Conservation (phyloP, 257 asterid genomes). For the Scutellaria minor region DNA sequence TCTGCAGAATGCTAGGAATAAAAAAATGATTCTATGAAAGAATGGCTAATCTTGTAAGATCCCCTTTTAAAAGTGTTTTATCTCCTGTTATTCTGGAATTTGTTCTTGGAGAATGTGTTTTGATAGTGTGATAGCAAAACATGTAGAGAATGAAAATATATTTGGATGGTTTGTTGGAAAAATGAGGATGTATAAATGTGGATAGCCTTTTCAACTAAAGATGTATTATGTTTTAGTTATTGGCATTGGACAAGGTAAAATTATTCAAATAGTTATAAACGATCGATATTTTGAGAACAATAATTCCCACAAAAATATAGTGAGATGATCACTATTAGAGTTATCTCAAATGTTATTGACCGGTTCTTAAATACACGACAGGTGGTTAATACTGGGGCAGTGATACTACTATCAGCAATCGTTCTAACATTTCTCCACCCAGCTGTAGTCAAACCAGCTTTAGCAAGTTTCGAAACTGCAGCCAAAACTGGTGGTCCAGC, state of each 20-base stretch:
- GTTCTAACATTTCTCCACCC: slow-evolving; percentile 62
- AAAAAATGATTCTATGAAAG: neutral
- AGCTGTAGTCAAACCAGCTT: slow-evolving; percentile 67
- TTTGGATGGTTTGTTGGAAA: slow-evolving; percentile 1
- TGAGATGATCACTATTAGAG: neutral
- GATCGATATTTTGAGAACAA: neutral
- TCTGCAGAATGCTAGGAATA: neutral
- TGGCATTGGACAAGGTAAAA: neutral
- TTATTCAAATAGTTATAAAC: neutral
- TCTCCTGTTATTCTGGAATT: neutral
- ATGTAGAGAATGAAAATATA: neutral
- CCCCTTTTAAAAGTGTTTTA: too few species aligned
- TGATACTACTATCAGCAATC: slow-evolving; percentile 63
- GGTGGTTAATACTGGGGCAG: slow-evolving; percentile 65
- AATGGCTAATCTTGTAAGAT: neutral
- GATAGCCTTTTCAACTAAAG: neutral
- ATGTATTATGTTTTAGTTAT: neutral
- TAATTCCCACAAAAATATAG: neutral
- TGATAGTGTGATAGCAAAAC: too few species aligned
- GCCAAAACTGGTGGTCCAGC: slow-evolving; percentile 64
- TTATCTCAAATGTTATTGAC: slow-evolving; percentile 3
- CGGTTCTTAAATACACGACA: slow-evolving; percentile 37
- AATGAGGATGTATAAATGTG: neutral
- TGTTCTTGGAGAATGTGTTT: neutral
- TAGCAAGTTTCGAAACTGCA: slow-evolving; percentile 61